Evolutionary conservation across 1,284 basidiomycete species (phyloP).

Genomic region (Trichosporon ovoides): DNA sequence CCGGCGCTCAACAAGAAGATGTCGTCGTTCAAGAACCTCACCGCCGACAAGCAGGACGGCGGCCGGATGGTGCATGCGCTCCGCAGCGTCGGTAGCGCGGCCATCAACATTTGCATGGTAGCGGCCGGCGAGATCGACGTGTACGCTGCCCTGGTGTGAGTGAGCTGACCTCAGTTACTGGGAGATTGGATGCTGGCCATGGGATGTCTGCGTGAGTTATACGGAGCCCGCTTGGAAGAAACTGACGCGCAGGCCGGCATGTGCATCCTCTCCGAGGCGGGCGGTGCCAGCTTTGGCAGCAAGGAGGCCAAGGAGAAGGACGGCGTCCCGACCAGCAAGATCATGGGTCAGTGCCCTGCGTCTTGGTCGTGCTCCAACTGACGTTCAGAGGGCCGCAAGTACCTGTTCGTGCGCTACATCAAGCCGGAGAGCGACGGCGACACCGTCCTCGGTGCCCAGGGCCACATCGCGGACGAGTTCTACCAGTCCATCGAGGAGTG

Average conservation of each 20-base stretch:
- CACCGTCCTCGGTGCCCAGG: slow-evolving; percentile 65
- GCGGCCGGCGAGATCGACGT: slow-evolving; percentile 78
- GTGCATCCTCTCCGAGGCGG: slow-evolving; percentile 88
- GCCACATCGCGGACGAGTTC: slow-evolving; percentile 74
- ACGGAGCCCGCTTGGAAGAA: too few relatives aligned
- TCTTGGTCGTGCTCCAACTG: not conserved
- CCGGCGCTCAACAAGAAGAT: slow-evolving; percentile 69
- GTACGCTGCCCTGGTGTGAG: slow-evolving; percentile 48
- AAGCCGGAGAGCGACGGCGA: slow-evolving; percentile 49
- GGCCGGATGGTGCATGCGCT: slow-evolving; percentile 85
- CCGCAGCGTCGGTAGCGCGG: slow-evolving; percentile 76
- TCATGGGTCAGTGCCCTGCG: slow-evolving; percentile 57
- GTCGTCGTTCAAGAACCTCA: slow-evolving; percentile 66
- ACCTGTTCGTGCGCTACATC: slow-evolving; percentile 61
- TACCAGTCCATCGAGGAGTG: slow-evolving; percentile 74
- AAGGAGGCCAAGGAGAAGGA: slow-evolving; percentile 49
- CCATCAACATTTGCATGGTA: slow-evolving; percentile 74
- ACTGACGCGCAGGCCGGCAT: slow-evolving; percentile 61
- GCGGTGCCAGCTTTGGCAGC: slow-evolving; percentile 68
- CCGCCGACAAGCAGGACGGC: slow-evolving; percentile 64
- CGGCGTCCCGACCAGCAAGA: slow-evolving; percentile 54
- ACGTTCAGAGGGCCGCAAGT: slow-evolving; percentile 62
- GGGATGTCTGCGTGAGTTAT: slow-evolving; percentile 76
- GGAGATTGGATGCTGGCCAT: slow-evolving; percentile 84
- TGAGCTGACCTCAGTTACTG: slow-evolving; percentile 50